These are phyloP conservation scores for Ophiorrhiza pumila DNA, from an alignment of 257 asterid species.

Conservation along the genomic window DNA sequence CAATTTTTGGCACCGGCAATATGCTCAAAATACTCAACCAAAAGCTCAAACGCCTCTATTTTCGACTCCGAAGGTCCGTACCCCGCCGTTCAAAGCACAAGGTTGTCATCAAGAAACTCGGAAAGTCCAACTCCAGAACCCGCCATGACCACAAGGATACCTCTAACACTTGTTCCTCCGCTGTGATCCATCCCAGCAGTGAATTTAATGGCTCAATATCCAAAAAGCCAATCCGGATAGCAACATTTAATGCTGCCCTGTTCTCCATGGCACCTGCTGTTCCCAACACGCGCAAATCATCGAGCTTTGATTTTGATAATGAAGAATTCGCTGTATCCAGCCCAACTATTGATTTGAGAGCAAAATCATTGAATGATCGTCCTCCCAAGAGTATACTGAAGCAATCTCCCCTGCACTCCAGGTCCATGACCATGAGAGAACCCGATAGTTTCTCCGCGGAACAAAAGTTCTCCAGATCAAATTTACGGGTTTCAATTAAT, in stretches of 20 bases:
- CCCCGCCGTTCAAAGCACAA: slow-evolving; percentile 56
- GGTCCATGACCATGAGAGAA: slow-evolving; percentile 18
- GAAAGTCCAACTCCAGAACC: slow-evolving; percentile 44
- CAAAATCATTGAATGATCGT: slow-evolving; percentile 51
- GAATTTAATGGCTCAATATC: slow-evolving; percentile 35
- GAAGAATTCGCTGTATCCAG: slow-evolving; percentile 11
- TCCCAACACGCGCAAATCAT: slow-evolving; percentile 35
- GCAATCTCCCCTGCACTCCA: slow-evolving; percentile 65
- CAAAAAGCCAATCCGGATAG: slow-evolving; percentile 44
- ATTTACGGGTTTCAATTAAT: slow-evolving; percentile 78
- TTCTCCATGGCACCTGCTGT: slow-evolving; percentile 97
- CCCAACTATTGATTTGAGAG: slow-evolving; percentile 20
- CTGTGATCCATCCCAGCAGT: slow-evolving; percentile 65
- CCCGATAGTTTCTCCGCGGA: slow-evolving; percentile 33
- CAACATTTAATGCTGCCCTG: slow-evolving; percentile 91
- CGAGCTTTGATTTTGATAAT: slow-evolving; percentile 31
- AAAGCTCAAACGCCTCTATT: slow-evolving; percentile 55
- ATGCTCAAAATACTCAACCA: slow-evolving; percentile 54
- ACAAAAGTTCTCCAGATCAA: slow-evolving; percentile 61
- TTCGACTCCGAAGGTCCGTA: slow-evolving; percentile 50
- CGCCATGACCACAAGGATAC: slow-evolving; percentile 22
- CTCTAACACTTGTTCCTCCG: slow-evolving; percentile 34
- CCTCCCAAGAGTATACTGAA: slow-evolving; percentile 70
- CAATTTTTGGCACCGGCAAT: slow-evolving; percentile 4
- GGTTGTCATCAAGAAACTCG: slow-evolving; percentile 53